Base-by-base conservation (phyloP, 495 filamentous ascomycete genomes). In the Penicillium herquei region DNA sequence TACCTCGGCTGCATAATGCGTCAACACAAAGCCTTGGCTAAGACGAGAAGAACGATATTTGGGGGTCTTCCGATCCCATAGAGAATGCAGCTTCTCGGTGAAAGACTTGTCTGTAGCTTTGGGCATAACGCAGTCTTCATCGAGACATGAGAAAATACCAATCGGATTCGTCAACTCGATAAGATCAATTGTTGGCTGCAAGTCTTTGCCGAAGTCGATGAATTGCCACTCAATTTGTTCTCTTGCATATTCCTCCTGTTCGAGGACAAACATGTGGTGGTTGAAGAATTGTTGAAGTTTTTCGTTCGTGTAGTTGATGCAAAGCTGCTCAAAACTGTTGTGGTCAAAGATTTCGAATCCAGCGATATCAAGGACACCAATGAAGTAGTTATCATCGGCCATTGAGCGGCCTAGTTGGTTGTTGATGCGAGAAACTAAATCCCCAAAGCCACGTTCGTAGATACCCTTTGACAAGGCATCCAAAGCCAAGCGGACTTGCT, bases 181-280 rank as follows among this genome's bases (percentile, higher is more conserved):
- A 14, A 99, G 75, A 63, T 99, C 93, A 62, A 99, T 99, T 5
- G 95, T 99, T 3, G 95, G 95, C 72, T 99, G 95, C 14, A 99
- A 77, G 65, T 99, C 95, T 56, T 89, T 91, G 37, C 95, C 95
- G 67, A 99, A 99, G 66, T 99, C 95, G 66, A 99, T 98, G 67
- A 99, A 99, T 66, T 97, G 91, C 95, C 95, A 99, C 73, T 99
- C 93, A 62, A 99, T 99, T 69, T 96, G 90, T 67, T 99, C 95
- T 47, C 92, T 75, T 13, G 95, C 92, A 71, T 99, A 99, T 70
- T 99, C 95, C 67, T 99, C 95, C 66, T 99, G 95, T 66, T 99
- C 95, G 17, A 99, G 74, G 17, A 99, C 95, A 69, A 99, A 99
- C 95, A 99, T 99, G 76, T 99, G 95, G 61, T 99, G 95, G 56